phyloP scores from a whole-genome alignment of 169 alveolate species.

The Cryptosporidium felis region DNA sequence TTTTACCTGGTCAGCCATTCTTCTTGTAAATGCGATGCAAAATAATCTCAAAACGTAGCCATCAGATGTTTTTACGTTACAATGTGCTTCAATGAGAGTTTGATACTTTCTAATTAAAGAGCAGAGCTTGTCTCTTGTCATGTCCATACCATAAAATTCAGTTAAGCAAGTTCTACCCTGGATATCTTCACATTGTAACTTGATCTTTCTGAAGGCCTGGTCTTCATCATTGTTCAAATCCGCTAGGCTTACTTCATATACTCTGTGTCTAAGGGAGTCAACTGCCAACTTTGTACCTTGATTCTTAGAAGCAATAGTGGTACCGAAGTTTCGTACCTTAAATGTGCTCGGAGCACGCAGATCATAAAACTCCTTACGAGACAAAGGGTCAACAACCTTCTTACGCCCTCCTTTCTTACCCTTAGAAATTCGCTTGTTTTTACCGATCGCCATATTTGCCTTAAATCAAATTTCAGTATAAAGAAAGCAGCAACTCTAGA shows the following conservation, averaged over 20 bases:
- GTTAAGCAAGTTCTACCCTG: conserved; percentile 94
- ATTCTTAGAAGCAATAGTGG: conserved; percentile 93
- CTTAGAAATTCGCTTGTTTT: conserved; percentile 95
- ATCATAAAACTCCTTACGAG: conserved; percentile 96
- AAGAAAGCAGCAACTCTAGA: conserved; percentile 1
- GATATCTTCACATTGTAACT: conserved; percentile 93
- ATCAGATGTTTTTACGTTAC: conserved; percentile 96
- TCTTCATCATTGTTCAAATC: conserved; percentile 94
- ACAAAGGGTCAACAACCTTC: conserved; percentile 95
- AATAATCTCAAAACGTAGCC: conserved; percentile 95
- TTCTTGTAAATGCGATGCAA: conserved; percentile 96
- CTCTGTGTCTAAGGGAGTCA: conserved; percentile 94
- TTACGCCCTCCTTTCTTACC: conserved; percentile 96
- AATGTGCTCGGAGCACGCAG: conserved; percentile 94
- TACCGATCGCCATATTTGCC: conserved; percentile 93
- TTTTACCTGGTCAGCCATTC: conserved; percentile 92
- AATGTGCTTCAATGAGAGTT: conserved; percentile 95
- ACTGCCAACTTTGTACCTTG: conserved; percentile 94
- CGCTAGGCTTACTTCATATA: conserved; percentile 94
- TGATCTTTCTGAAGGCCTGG: conserved; percentile 94
- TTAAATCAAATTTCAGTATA: background rate
- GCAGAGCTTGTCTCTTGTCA: conserved; percentile 96
- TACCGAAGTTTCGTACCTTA: conserved; percentile 91
- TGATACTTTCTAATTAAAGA: conserved; percentile 96
- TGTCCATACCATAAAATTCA: conserved; percentile 95